Percentiles rank a stretch among this genome's conserved stretches.
phyloP scores from a whole-genome alignment of 805 yeast species.

The Yamadazyma philogaea region DNA sequence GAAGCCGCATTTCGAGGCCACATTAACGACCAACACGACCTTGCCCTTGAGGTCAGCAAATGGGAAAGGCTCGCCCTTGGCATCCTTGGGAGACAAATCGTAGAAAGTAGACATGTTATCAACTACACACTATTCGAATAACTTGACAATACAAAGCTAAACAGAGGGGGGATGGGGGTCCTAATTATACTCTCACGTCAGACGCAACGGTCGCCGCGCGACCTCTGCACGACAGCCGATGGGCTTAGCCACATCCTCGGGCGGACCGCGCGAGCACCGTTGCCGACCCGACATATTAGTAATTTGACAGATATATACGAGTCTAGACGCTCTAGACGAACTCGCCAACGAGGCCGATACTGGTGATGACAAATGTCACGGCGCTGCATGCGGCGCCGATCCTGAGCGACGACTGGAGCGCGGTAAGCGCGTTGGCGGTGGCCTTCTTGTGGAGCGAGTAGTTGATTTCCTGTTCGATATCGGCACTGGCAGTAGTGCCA shows the following conservation, averaged over 20 bases:
- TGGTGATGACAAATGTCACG: constrained; percentile 45
- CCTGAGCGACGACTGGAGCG: constrained; percentile 35
- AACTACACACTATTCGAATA: background rate
- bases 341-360: constrained; percentile 61
- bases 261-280: too few species aligned
- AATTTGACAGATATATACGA: too few species aligned
- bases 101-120: constrained; percentile 31
- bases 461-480: constrained; percentile 24
- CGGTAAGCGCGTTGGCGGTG: constrained; percentile 21
- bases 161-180: too few species aligned
- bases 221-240: too few species aligned
- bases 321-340: constrained; percentile 10
- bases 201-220: too few species aligned
- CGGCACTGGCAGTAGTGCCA: constrained; percentile 14
- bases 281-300: too few species aligned
- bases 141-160: too few species aligned
- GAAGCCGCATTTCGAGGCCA: constrained; percentile 44
- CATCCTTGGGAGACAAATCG: constrained; percentile 39
- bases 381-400: constrained; percentile 43
- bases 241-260: too few species aligned
- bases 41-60: constrained; percentile 42
- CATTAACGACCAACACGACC: constrained; percentile 45
- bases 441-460: constrained; percentile 31
- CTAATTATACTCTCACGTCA: too few species aligned
- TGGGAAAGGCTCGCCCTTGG: constrained; percentile 35